A percentile compares a stretch with the other conserved stretches of the same genome.
Evolutionary conservation across 306 rosid genomes (phyloP).

Genomic region (Vigna radiata): DNA sequence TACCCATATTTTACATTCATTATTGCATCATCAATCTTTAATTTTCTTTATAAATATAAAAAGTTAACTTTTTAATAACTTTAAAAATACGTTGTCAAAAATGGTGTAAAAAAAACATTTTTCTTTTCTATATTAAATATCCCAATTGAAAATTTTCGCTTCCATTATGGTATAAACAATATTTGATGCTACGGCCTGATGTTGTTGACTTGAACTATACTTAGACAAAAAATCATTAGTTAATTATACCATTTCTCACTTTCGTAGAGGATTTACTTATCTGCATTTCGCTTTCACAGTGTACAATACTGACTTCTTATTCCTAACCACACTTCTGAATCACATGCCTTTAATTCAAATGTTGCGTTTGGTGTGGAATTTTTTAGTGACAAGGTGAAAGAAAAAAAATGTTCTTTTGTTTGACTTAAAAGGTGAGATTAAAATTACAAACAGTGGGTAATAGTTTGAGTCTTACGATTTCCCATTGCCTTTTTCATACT

Average conservation of each 20-base stretch:
- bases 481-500: conserved; percentile 8
- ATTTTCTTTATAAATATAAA: too few species aligned
- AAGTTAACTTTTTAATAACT: too few species aligned
- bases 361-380: neutral
- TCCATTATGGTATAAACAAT: neutral
- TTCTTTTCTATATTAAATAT: neutral
- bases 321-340: neutral
- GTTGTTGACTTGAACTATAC: conserved; percentile 47
- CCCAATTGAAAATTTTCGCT: neutral
- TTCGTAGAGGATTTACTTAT: neutral
- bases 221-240: conserved; percentile 28
- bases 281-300: conserved; percentile 30
- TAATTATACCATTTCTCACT: neutral
- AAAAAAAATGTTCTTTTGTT: conserved; percentile 19
- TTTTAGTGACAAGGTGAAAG: neutral
- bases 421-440: neutral
- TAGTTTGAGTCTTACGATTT: neutral
- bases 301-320: conserved; percentile 37
- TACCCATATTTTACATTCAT: too few species aligned
- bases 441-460: conserved; percentile 12
- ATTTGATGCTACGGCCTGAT: conserved; percentile 2
- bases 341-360: conserved; percentile 1
- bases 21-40: too few species aligned
- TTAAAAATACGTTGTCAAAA: too few species aligned
- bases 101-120: too few species aligned